A percentile compares a stretch with the other conserved stretches of the same genome.
These are phyloP conservation scores for Kodamaea derodonti DNA, from an alignment of 1,139 yeast genomes.

Conservation along the genomic window DNA sequence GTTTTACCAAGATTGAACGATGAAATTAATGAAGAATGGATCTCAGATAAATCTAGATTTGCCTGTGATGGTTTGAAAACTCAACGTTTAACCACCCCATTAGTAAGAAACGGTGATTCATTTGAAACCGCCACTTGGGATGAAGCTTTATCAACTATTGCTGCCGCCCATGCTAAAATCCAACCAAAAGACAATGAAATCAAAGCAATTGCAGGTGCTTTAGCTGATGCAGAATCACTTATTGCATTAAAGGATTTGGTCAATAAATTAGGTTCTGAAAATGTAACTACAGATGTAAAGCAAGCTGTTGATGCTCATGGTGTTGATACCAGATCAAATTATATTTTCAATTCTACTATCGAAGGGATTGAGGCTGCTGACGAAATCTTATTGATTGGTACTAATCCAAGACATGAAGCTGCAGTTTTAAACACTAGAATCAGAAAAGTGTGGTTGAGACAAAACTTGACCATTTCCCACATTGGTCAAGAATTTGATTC, in stretches of 20 bases:
- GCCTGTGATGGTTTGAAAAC: slow-evolving; percentile 85
- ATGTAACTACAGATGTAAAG: slow-evolving; percentile 68
- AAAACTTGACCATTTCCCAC: slow-evolving; percentile 61
- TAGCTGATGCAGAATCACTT: slow-evolving; percentile 78
- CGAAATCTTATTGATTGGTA: slow-evolving; percentile 72
- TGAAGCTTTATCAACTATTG: slow-evolving; percentile 71
- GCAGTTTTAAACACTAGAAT: slow-evolving; percentile 84
- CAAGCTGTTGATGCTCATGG: slow-evolving; percentile 66
- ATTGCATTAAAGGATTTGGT: slow-evolving; percentile 78
- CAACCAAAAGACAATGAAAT: slow-evolving; percentile 68
- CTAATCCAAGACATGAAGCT: slow-evolving; percentile 90
- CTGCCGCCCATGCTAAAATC: slow-evolving; percentile 56
- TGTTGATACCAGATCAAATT: slow-evolving; percentile 74
- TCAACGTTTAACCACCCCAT: slow-evolving; percentile 81
- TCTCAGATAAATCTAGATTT: slow-evolving; percentile 81
- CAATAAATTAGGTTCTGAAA: slow-evolving; percentile 77
- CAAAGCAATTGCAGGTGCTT: slow-evolving; percentile 80
- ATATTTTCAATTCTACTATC: slow-evolving; percentile 75
- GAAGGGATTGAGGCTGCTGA: slow-evolving; percentile 83
- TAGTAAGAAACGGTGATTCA: slow-evolving; percentile 65
- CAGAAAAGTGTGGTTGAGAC: slow-evolving; percentile 77
- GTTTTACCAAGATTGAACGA: slow-evolving; percentile 84
- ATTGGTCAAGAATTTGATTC: slow-evolving; percentile 78
- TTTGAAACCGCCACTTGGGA: slow-evolving; percentile 86
- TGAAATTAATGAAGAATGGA: slow-evolving; percentile 90